Base-by-base conservation (phyloP, 2,329 filamentous ascomycete species). In the Myriosclerotinia curreyana region DNA sequence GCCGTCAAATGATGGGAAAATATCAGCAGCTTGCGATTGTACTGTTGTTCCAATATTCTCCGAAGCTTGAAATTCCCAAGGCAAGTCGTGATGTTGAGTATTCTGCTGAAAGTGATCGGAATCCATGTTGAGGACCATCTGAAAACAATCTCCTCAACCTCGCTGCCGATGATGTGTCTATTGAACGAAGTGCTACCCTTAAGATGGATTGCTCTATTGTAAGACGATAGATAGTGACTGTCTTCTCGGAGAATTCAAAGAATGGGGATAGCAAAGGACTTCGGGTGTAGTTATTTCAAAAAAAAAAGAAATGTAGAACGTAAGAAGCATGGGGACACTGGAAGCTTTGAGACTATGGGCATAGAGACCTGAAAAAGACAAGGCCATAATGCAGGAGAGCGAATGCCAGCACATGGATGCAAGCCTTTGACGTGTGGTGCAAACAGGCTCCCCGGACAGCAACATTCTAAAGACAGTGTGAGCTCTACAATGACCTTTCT, bases 321-420 rank as follows among this genome's bases (percentile, higher is more conserved):
- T 20, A 50, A 59, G 49, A 34, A 50, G 53, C 61, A 58, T 64
- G 40, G 53, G 22, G 59, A 7, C 46, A 46, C 40, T 52, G 31
- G 49, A 46, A 36, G 38, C 60, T 64, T 65, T 67, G 64, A 68
- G 60, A 61, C 50, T 53, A 52, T 62, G 49, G 64, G 60, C 48
- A 54, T 50, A 50, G 42, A 17, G 40, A 36, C 25, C 58, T 69
- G 67, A 65, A 67, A 67, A 65, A 58, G 62, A 68, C 64, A 68
- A 67, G 68, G 66, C 64, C 65, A 69, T 66, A 68, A 66, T 69
- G 72, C 71, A 71, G 66, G 67, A 66, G 65, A 54, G 72, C 71
- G 69, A 51, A 51, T 74, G 72, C 68, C 72, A 73, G 60, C 72
- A 69, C 72, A 74, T 72, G 68, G 69, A 50, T 65, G 53, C 68